These are phyloP conservation scores for Thermothielavioides terrestris DNA, from an alignment of 495 filamentous ascomycete genomes.

Conservation along the genomic window DNA sequence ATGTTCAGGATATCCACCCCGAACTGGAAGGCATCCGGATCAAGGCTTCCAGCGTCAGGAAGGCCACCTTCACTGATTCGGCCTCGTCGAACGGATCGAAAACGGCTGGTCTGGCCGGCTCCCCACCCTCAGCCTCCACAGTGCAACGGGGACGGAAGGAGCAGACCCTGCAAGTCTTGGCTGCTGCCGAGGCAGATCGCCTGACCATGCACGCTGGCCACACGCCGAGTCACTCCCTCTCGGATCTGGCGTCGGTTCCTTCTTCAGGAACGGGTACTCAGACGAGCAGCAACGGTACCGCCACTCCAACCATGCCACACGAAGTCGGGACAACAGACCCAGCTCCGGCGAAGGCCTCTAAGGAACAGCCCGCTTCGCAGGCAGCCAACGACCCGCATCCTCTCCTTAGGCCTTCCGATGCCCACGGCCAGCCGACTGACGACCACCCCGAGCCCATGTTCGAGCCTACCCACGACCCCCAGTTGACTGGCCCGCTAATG, in stretches of 20 bases:
- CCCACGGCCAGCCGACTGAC: constrained; percentile 6
- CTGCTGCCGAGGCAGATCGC: constrained; percentile 31
- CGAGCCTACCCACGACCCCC: constrained; percentile 27
- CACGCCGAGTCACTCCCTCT: constrained; percentile 41
- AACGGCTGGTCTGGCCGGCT: constrained; percentile 16
- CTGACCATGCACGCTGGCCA: constrained; percentile 44
- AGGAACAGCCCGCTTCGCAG: constrained; percentile 1
- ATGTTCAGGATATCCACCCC: constrained; percentile 38
- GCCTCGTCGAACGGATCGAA: constrained; percentile 16
- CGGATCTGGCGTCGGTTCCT: constrained; percentile 29
- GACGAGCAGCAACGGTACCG: constrained; percentile 32
- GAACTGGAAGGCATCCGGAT: constrained; percentile 39
- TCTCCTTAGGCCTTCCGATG: background rate
- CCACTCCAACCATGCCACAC: constrained; percentile 27
- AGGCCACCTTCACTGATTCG: constrained; percentile 33
- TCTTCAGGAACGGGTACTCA: constrained; percentile 29
- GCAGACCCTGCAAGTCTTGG: constrained; percentile 33
- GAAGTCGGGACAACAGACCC: constrained; percentile 18
- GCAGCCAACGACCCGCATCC: background rate
- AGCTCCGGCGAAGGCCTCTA: background rate
- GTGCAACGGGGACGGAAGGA: constrained; percentile 20
- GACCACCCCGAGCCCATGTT: constrained; percentile 20
- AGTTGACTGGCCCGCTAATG: constrained; percentile 37
- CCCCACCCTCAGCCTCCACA: constrained; percentile 13
- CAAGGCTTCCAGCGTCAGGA: constrained; percentile 33